These are phyloP conservation scores for Sodiomyces alkalinus DNA, from an alignment of 2,329 filamentous ascomycete genomes.

Conservation along the genomic window DNA sequence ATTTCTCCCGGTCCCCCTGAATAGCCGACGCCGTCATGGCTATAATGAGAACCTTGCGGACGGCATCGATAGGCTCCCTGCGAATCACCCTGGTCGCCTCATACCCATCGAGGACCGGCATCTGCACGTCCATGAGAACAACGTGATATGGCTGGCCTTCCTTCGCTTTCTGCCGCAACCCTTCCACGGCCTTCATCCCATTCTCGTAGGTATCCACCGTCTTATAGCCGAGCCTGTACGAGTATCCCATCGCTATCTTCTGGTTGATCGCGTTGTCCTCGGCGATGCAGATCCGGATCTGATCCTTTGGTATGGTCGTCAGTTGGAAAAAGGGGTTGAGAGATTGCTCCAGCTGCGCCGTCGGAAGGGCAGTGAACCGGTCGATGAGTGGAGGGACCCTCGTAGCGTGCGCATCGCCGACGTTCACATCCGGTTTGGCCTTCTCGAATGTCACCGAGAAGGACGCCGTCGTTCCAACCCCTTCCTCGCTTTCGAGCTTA, in stretches of 20 bases:
- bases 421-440: slow-evolving; percentile 45
- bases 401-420: slow-evolving; percentile 34
- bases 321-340: slow-evolving; percentile 46
- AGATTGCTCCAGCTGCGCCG: slow-evolving; percentile 14
- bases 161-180: slow-evolving; percentile 55
- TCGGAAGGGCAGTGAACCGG: slow-evolving; percentile 12
- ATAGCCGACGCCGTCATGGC: slow-evolving; percentile 96
- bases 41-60: slow-evolving; percentile 78
- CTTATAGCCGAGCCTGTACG: slow-evolving; percentile 69
- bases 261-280: slow-evolving; percentile 95
- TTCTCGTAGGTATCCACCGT: slow-evolving; percentile 79
- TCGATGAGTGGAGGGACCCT: slow-evolving; percentile 20
- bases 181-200: slow-evolving; percentile 75
- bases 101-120: slow-evolving; percentile 87
- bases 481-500: slow-evolving; percentile 62
- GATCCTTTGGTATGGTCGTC: slow-evolving; percentile 55
- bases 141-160: slow-evolving; percentile 73
- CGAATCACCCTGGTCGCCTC: slow-evolving; percentile 77
- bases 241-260: slow-evolving; percentile 84
- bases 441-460: slow-evolving; percentile 83
- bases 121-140: slow-evolving; percentile 91
- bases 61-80: slow-evolving; percentile 57
- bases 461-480: slow-evolving; percentile 54
- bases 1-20: slow-evolving; percentile 87
- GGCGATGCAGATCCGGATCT: slow-evolving; percentile 80